Percentiles rank a stretch among this genome's conserved stretches.
phyloP scores from a whole-genome alignment of 805 yeast genomes.

The Candida tallmaniae region DNA sequence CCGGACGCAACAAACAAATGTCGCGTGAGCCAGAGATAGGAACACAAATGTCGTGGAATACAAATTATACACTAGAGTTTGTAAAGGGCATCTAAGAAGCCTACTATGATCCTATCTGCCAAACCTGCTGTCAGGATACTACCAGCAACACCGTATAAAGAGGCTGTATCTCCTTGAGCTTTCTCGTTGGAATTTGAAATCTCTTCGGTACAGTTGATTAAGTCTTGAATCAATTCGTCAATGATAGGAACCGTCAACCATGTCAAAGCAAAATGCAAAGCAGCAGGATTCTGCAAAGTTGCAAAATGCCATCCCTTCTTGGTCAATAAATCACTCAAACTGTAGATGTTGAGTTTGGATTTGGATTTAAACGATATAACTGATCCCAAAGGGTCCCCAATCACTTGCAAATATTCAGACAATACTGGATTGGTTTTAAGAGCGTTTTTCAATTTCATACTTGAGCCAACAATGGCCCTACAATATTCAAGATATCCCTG shows the following conservation, averaged over 20 bases:
- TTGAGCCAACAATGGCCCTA: slow-evolving; percentile 59
- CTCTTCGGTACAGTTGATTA: slow-evolving; percentile 42
- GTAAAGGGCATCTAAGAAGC: slow-evolving; percentile 78
- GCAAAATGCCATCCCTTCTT: slow-evolving; percentile 85
- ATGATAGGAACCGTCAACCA: slow-evolving; percentile 58
- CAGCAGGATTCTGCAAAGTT: slow-evolving; percentile 84
- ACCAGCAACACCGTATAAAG: slow-evolving; percentile 93
- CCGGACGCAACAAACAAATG: too few species aligned
- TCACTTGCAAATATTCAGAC: slow-evolving; percentile 52
- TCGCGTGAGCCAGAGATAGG: too few species aligned
- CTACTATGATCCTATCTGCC: slow-evolving; percentile 73
- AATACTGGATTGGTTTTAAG: slow-evolving; percentile 42
- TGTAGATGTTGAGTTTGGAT: slow-evolving; percentile 58
- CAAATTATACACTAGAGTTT: slow-evolving; percentile 27
- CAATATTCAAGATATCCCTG: slow-evolving; percentile 75
- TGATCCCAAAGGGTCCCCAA: slow-evolving; percentile 83
- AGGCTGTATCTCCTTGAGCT: slow-evolving; percentile 63
- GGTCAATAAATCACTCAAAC: slow-evolving; percentile 65
- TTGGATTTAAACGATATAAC: slow-evolving; percentile 74
- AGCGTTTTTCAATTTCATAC: slow-evolving; percentile 50
- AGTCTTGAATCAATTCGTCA: slow-evolving; percentile 53
- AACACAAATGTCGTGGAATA: too few species aligned
- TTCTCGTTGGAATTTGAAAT: slow-evolving; percentile 19
- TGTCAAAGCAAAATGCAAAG: slow-evolving; percentile 88
- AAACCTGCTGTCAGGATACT: slow-evolving; percentile 79